Conservation (phyloP, 208 protist genomes). For the Tritrichomonas musculus region DNA sequence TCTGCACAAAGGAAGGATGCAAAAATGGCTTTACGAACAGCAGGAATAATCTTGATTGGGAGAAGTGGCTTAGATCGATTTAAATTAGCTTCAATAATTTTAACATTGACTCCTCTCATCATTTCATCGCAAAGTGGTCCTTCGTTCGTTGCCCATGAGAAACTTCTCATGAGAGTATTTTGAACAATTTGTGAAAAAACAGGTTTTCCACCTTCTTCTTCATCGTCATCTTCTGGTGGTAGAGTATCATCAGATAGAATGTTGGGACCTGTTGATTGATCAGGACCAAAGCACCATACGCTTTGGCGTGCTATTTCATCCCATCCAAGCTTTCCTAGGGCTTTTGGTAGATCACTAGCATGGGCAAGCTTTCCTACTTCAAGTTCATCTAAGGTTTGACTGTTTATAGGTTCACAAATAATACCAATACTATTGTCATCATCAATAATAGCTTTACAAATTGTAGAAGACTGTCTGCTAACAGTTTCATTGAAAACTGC, state of each 20-base stretch:
- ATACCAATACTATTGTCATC: neutral
- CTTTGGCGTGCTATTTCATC: slow-evolving; percentile 81
- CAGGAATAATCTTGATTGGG: slow-evolving; percentile 61
- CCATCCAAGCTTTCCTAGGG: slow-evolving; percentile 55
- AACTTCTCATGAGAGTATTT: slow-evolving; percentile 47
- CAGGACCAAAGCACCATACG: slow-evolving; percentile 78
- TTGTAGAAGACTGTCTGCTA: slow-evolving; percentile 57
- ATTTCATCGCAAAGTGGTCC: slow-evolving; percentile 93
- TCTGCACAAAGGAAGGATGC: slow-evolving; percentile 80
- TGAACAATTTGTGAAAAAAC: neutral
- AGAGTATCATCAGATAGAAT: slow-evolving; percentile 92
- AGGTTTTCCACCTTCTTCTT: too few relatives aligned
- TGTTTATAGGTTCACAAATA: neutral
- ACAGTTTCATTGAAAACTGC: slow-evolving; percentile 93
- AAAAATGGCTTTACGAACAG: slow-evolving; percentile 74
- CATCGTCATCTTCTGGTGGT: too few relatives aligned
- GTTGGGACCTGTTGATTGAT: slow-evolving; percentile 71
- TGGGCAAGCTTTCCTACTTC: neutral
- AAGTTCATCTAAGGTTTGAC: neutral
- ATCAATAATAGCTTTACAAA: neutral
- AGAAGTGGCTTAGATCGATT: neutral
- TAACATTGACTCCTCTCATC: slow-evolving; percentile 75
- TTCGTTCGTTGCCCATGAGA: slow-evolving; percentile 76
- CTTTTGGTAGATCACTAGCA: neutral
- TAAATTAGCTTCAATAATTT: neutral